These are phyloP conservation scores for Bipolaris oryzae DNA, from an alignment of 2,329 filamentous ascomycete genomes.

Conservation along the genomic window DNA sequence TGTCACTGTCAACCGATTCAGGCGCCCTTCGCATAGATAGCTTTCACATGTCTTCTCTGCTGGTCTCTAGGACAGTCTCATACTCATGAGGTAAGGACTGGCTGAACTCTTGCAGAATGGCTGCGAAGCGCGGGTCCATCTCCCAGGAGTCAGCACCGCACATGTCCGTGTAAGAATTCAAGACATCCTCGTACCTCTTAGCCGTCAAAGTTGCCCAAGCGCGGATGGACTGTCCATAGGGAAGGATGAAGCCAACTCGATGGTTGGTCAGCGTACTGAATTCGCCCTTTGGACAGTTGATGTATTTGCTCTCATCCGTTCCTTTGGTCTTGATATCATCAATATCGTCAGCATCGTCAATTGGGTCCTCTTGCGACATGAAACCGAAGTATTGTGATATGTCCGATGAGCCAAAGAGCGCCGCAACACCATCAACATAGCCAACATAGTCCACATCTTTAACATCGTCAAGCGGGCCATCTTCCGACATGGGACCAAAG, in stretches of 20 bases:
- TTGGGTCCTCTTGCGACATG: neutral
- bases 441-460: neutral
- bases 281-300: too few relatives aligned
- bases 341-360: neutral
- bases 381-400: too few relatives aligned
- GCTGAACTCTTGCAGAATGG: neutral
- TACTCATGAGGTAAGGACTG: neutral
- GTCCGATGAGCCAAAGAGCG: too few relatives aligned
- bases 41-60: too few relatives aligned
- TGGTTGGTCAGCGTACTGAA: neutral
- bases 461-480: neutral
- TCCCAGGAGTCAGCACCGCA: neutral
- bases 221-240: neutral
- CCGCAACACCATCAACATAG: too few relatives aligned
- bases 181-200: neutral
- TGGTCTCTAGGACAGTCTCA: neutral
- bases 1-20: too few relatives aligned
- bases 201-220: neutral
- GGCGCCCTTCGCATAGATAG: too few relatives aligned
- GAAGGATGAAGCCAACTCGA: neutral
- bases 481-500: neutral
- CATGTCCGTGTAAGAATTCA: neutral
- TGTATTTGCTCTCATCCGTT: too few relatives aligned
- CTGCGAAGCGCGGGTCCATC: neutral
- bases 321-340: neutral